Evolutionary conservation across 1,139 yeast genomes (phyloP).

Genomic region (Blastobotrys petasosporus): DNA sequence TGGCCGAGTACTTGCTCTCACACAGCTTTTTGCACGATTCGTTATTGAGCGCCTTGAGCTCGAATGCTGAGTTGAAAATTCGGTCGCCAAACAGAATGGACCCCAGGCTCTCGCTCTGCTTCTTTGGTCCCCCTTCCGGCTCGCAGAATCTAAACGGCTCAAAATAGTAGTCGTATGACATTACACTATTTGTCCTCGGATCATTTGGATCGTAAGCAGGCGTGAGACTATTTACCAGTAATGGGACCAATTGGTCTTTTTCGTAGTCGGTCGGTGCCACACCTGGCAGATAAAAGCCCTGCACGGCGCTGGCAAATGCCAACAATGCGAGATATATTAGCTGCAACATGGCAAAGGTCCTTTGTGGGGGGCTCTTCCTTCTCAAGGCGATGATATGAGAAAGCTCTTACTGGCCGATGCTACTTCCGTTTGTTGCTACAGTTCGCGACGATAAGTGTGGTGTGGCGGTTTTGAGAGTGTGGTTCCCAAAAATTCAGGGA

Average conservation of each 20-base stretch:
- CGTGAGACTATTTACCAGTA: slow-evolving; percentile 83
- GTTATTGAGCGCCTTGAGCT: slow-evolving; percentile 69
- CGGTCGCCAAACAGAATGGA: slow-evolving; percentile 93
- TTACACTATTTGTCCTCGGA: slow-evolving; percentile 26
- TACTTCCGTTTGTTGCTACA: too few species aligned
- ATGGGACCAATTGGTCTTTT: slow-evolving; percentile 63
- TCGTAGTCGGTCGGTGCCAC: slow-evolving; percentile 88
- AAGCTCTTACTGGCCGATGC: too few species aligned
- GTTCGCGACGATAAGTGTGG: too few species aligned
- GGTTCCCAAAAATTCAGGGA: too few species aligned
- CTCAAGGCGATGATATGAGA: too few species aligned
- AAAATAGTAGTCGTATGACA: slow-evolving; percentile 65
- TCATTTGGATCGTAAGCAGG: slow-evolving; percentile 44
- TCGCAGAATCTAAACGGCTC: slow-evolving; percentile 76
- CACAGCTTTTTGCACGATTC: slow-evolving; percentile 64
- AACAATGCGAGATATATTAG: slow-evolving; percentile 2
- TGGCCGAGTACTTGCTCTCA: slow-evolving; percentile 47
- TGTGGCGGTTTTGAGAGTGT: too few species aligned
- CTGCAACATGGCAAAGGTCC: slow-evolving; percentile 1
- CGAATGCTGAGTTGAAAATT: slow-evolving; percentile 86
- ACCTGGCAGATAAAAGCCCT: slow-evolving; percentile 85
- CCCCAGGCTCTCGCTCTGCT: slow-evolving; percentile 87
- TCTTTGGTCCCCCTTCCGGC: slow-evolving; percentile 58
- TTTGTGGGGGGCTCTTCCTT: too few species aligned
- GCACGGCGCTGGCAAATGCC: slow-evolving; percentile 20